Conservation (phyloP, 2,329 filamentous ascomycete genomes). For the Fonsecaea pedrosoi region DNA sequence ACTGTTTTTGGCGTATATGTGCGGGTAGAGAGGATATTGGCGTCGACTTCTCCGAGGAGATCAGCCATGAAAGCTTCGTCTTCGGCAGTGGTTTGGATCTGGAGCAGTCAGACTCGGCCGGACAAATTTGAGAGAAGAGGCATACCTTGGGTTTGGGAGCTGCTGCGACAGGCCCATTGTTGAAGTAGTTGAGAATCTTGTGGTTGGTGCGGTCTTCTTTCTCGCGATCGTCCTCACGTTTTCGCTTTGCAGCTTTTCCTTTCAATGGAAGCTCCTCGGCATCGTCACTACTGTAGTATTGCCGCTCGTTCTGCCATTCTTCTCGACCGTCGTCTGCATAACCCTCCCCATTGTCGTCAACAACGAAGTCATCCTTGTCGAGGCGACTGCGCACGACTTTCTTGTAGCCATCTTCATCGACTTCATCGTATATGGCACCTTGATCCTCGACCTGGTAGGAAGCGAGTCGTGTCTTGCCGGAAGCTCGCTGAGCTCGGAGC, state of each 20-base stretch:
- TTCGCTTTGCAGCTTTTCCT: slow-evolving; percentile 76
- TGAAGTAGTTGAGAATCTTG: slow-evolving; percentile 95
- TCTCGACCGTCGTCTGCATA: slow-evolving; percentile 96
- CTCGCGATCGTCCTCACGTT: slow-evolving; percentile 83
- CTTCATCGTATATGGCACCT: slow-evolving; percentile 88
- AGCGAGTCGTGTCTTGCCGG: slow-evolving; percentile 89
- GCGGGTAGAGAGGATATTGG: slow-evolving; percentile 68
- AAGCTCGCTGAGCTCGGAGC: slow-evolving; percentile 80
- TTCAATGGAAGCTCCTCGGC: slow-evolving; percentile 70
- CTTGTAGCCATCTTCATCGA: slow-evolving; percentile 97
- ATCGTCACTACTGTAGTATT: slow-evolving; percentile 72
- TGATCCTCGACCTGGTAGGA: slow-evolving; percentile 86
- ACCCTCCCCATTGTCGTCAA: slow-evolving; percentile 96
- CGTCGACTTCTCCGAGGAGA: slow-evolving; percentile 86
- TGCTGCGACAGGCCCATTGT: slow-evolving; percentile 70
- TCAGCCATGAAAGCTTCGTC: slow-evolving; percentile 87
- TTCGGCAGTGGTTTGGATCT: slow-evolving; percentile 72
- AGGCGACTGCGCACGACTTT: slow-evolving; percentile 88
- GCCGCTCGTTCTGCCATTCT: slow-evolving; percentile 80
- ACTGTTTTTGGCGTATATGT: slow-evolving; percentile 66
- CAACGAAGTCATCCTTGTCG: slow-evolving; percentile 95
- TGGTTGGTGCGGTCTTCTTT: slow-evolving; percentile 86
- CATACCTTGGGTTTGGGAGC: slow-evolving; percentile 79
- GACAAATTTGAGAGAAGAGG: background rate
- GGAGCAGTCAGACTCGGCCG: slow-evolving; percentile 10